A percentile compares a stretch with the other conserved stretches of the same genome.
Evolutionary conservation across 2,329 filamentous ascomycete genomes (phyloP).

Genomic region (Aspergillus udagawae): DNA sequence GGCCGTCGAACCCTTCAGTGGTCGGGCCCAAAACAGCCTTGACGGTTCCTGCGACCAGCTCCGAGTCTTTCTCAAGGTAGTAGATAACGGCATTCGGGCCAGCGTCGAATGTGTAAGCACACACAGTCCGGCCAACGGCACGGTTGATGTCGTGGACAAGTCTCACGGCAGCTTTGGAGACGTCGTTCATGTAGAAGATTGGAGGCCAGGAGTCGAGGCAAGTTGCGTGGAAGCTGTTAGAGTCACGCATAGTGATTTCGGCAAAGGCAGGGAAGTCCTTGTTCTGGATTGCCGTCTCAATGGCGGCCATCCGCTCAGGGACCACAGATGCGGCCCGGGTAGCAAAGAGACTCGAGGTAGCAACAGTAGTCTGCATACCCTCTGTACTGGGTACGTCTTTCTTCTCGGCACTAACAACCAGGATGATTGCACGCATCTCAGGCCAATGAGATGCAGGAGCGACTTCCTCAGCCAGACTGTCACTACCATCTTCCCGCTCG

Average conservation of each 20-base stretch:
- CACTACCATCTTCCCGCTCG: constrained; percentile 68
- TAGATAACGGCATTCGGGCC: constrained; percentile 97
- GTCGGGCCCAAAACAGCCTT: constrained; percentile 67
- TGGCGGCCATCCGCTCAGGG: constrained; percentile 74
- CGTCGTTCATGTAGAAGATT: constrained; percentile 98
- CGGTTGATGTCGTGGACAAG: constrained; percentile 87
- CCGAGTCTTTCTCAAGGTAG: constrained; percentile 76
- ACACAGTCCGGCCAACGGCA: constrained; percentile 71
- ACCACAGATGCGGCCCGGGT: constrained; percentile 73
- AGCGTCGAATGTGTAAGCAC: constrained; percentile 96
- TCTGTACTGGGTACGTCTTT: constrained; percentile 91
- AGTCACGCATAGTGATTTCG: constrained; percentile 91
- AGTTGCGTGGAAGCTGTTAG: constrained; percentile 93
- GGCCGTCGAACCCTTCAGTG: constrained; percentile 52
- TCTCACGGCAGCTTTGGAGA: constrained; percentile 78
- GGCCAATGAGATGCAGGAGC: constrained; percentile 91
- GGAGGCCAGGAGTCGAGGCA: constrained; percentile 94
- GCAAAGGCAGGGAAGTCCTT: constrained; percentile 84
- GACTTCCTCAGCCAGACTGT: constrained; percentile 84
- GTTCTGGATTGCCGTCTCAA: constrained; percentile 74
- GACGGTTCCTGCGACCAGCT: constrained; percentile 71
- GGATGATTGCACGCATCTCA: constrained; percentile 83
- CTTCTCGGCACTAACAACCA: constrained; percentile 89
- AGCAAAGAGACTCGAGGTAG: constrained; percentile 82
- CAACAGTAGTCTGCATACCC: constrained; percentile 96